Percentiles rank a stretch among this genome's conserved stretches.
These are phyloP conservation scores for Prunus fruticosa DNA, from an alignment of 306 rosid species.

Conservation along the genomic window DNA sequence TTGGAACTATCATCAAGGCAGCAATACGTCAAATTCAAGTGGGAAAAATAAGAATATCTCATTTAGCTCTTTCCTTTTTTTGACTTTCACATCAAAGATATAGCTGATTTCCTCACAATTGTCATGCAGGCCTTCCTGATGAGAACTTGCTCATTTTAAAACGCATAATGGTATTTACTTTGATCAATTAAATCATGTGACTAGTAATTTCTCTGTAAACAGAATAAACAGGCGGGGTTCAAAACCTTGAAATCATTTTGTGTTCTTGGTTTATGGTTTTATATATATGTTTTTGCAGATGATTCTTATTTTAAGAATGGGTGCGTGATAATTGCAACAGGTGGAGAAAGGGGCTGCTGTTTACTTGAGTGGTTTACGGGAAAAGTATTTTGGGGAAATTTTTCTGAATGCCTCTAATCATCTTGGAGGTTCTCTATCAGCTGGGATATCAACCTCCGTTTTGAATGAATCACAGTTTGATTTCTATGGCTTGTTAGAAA, in stretches of 20 bases:
- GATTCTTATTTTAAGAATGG: background rate
- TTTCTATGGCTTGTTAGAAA: conserved; percentile 25
- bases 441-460: conserved; percentile 44
- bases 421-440: conserved; percentile 51
- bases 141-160: conserved; percentile 77
- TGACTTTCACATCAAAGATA: conserved; percentile 15
- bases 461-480: conserved; percentile 43
- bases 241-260: background rate
- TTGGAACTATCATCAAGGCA: conserved; percentile 69
- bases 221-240: background rate
- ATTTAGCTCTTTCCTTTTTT: conserved; percentile 10
- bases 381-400: conserved; percentile 87
- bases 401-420: conserved; percentile 72
- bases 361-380: conserved; percentile 89
- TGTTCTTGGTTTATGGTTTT: background rate
- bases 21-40: conserved; percentile 36
- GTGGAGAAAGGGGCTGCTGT: conserved; percentile 91
- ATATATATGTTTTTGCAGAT: background rate
- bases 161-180: conserved; percentile 80
- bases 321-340: conserved; percentile 41
- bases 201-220: too few relatives aligned
- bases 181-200: background rate
- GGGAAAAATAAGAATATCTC: conserved; percentile 34
- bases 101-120: conserved; percentile 46
- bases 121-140: conserved; percentile 48